Evolutionary conservation across 192 early-diverging fungal genomes (phyloP), one percentile per base, ranked within the genome.

Genomic region (Mortierella alpina): DNA sequence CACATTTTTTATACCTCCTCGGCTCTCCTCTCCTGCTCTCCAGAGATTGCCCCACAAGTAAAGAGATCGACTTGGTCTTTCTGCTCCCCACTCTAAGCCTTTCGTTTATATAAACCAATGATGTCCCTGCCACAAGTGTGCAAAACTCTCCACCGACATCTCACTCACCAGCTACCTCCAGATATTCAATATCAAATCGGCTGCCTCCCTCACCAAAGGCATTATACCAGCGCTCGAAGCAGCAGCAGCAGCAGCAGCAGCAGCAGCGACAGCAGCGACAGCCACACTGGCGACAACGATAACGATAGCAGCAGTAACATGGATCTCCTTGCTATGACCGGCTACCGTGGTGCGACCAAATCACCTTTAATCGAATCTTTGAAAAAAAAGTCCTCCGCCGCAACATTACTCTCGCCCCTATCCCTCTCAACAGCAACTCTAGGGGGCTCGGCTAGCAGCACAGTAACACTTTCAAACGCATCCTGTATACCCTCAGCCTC

Each of bases 141-240:
- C n/a, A 61, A 44, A 57, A 42, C 66, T 15, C 23, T 75, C 57
- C 60, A 68, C 62, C 73, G 73, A n/a, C 58, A 63, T 18, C 66
- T 78, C n/a, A 54, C 5, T 52, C 52, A 17, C 17, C 46, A 49
- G 14, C 22, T 31, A 31, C 31, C 31, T 3, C 31, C 31, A 31
- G 31, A 31, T 31, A 31, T 31, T 31, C 31, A 31, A 31, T 31
- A 31, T 31, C 31, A 31, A 31, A 31, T 31, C 65, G 20, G 18
- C 12, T 66, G 65, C 42, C 20, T 44, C 39, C 31, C 31, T 31
- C 31, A 31, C 31, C 31, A 31, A 31, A 31, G 31, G 1, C 31
- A 17, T 40, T 13, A 49, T 18, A 53, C 22, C 63, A 20, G 10
- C 41, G 18, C 31, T n/a, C 5, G n/a, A 22, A 8, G 22, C 52